Evolutionary conservation across 495 filamentous ascomycete species (phyloP), one percentile per base, ranked within the genome.

Genomic region (Neurospora hispaniola): DNA sequence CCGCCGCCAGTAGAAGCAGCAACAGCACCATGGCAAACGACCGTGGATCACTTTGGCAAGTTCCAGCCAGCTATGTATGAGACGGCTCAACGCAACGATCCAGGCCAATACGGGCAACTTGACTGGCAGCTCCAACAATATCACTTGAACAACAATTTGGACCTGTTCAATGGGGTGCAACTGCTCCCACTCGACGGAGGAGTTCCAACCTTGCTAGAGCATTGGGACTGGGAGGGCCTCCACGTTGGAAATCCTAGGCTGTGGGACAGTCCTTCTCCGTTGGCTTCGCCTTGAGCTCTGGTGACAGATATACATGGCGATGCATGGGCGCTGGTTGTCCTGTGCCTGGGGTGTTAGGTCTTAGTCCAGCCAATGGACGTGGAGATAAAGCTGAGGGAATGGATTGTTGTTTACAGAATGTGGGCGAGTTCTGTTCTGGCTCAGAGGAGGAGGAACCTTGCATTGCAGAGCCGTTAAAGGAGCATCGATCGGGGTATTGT

Each of bases 181-280:
- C 38, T 72, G 5, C 41, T 41, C 5, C 71, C 23, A 6, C 74
- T 75, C 18, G 73, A 75, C 40, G 66, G 62, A 31, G 43, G 43
- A 10, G 59, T 73, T 42, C 78, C 78, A 18, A 48, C 69, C 2
- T 69, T 78, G 8, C 72, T 80, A 20, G 68, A 74, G 16, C 76
- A 76, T 44, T 80, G 79, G 79, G 76, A 77, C 11, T 80, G 78
- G 75, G 70, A 76, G 41, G 43, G 23, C 1, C 76, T 79, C 3
- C 71, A 73, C n/a, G 71, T 79, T 23, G 78, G 75, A n/a, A 42
- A 75, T 16, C 78, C 79, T 16, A 71, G 69, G 38, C 70, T 74
- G 10, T 80, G 78, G 78, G 70, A 35, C 8, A 68, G 46, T 9
- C 46, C 59, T 20, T 39, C 20, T 39, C 70, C 42, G 23, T 66